Evolutionary conservation across 768 basidiomycete species (phyloP), one percentile per base, ranked within the genome.

Genomic region (Podaxis pistillaris): DNA sequence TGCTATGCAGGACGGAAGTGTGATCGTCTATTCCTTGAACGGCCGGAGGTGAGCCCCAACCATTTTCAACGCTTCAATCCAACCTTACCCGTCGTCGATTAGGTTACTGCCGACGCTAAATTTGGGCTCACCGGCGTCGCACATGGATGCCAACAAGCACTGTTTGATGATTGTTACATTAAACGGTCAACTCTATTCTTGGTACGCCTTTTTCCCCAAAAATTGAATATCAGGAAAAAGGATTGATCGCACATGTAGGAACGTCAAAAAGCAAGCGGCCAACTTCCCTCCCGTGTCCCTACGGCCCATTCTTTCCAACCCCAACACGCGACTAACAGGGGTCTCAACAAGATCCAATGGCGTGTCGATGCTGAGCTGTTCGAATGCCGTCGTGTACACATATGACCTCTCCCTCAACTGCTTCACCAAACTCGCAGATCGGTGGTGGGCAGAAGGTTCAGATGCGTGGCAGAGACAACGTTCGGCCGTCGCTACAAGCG

Each of bases 381-480:
- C 93, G 0, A 86, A 85, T 28, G 92, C 93, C n/a, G 74, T 86
- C 19, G 83, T 89, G 2, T 90, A 91, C 70, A 86, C 93, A 0
- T 98, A 92, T 72, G 93, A 96, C 66, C 58, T 83, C 1, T 73
- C 79, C 7, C 80, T 96, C 1, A 73, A 74, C 30, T 71, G 86
- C 4, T 98, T 93, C 88, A 80, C 86, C 56, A 88, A 88, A 67
- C 75, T 98, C 44, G 86, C 86, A 47, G 90, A 93, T 55, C 76
- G 83, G 1, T 96, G 94, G 93, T 96, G 91, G 88, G 78, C 88
- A 0, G 84, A 89, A 66, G 89, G 91, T 44, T 93, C 91, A 0
- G 89, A 92, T 64, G 84, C 83, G 22, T 95, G 94, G 93, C 89
- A 91, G 68, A 84, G 86, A 36, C 83, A 56, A 30, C 61, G 61